Evolutionary conservation across 1,284 basidiomycete species (phyloP), one percentile per base, ranked within the genome.

Genomic region (Ganoderma lucidum): DNA sequence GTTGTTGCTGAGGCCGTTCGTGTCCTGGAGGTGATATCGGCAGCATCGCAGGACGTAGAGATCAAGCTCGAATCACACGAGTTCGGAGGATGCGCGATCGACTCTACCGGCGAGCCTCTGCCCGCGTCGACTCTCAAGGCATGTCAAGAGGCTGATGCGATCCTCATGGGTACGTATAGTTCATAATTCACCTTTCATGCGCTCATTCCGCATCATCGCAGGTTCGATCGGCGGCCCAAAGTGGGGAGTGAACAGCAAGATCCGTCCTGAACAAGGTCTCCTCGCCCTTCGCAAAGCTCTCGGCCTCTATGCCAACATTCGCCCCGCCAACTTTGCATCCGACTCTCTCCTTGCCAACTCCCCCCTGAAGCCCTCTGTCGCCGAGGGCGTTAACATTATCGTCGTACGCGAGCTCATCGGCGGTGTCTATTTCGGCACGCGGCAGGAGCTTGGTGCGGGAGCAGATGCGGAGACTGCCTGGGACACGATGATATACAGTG

Each of bases 161-260:
- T 98, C 74, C 86, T 98, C 61, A 90, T 98, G 88, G 96, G 96
- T 95, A 69, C 65, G 87, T 76, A 39, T 35, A 2, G 58, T 45
- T 42, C 51, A 37, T 37, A 17, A 10, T 28, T 32, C 61, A 37
- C 51, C 44, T 14, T 55, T 1, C 14, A 23, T 74, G 69, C 55
- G 32, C 68, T 66, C 62, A 55, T 48, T 62, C 15, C 53, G 30
- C 32, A 32, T 35, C 15, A 2, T 64, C 37, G 48, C 69, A 96
- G 97, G 96, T 74, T 93, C 97, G 32, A 95, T 99, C 73, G 98
- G 97, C 72, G 98, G 97, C 23, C 98, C 98, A 44, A 99, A 99
- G 83, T 99, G 98, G 98, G 97, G 96, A 56, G 93, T 96, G 2
- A 87, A 91, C 66, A 92, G 92, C 74, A 93, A 94, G 80, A 90